A percentile compares a stretch with the other conserved stretches of the same genome.
Conservation (phyloP, 2,329 filamentous ascomycete species). For the Tolypocladium ophioglossoides region DNA sequence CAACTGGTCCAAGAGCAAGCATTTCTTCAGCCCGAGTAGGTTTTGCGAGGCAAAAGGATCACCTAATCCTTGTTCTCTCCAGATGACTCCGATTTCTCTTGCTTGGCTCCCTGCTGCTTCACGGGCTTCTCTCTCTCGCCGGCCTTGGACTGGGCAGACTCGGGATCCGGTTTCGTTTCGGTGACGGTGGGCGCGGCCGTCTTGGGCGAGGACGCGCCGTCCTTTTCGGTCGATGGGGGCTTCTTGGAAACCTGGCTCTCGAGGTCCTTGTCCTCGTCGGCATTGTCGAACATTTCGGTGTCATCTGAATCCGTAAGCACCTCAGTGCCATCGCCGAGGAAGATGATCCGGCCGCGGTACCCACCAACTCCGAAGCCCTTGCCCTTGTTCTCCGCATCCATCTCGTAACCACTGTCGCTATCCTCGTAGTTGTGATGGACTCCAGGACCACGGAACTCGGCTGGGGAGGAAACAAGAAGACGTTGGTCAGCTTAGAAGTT, state of each 20-base stretch:
- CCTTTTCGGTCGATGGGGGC: conserved; percentile 14
- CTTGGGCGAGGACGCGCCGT: neutral
- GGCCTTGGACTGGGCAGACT: conserved; percentile 6
- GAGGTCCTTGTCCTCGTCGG: conserved; percentile 76
- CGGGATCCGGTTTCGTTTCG: conserved; percentile 6
- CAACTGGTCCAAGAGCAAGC: neutral
- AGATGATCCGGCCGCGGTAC: conserved; percentile 79
- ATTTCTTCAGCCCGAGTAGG: conserved; percentile 4
- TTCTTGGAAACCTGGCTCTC: conserved; percentile 70
- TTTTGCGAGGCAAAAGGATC: conserved; percentile 11
- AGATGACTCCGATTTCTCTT: conserved; percentile 12
- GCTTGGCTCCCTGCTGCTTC: conserved; percentile 13
- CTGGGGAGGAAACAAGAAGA: conserved; percentile 30
- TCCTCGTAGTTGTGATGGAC: conserved; percentile 77
- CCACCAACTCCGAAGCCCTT: conserved; percentile 56
- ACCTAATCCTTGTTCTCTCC: conserved; percentile 27
- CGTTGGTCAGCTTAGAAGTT: conserved; percentile 11
- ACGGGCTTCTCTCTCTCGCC: neutral
- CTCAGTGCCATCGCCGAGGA: conserved; percentile 91
- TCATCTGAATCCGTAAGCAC: conserved; percentile 82
- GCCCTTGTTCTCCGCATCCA: conserved; percentile 56
- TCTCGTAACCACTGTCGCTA: conserved; percentile 65
- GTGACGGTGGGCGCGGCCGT: conserved; percentile 4
- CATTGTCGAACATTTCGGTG: conserved; percentile 85
- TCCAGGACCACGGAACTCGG: conserved; percentile 75